Conservation (phyloP, 2,329 filamentous ascomycete species). For the Colletotrichum sp. region DNA sequence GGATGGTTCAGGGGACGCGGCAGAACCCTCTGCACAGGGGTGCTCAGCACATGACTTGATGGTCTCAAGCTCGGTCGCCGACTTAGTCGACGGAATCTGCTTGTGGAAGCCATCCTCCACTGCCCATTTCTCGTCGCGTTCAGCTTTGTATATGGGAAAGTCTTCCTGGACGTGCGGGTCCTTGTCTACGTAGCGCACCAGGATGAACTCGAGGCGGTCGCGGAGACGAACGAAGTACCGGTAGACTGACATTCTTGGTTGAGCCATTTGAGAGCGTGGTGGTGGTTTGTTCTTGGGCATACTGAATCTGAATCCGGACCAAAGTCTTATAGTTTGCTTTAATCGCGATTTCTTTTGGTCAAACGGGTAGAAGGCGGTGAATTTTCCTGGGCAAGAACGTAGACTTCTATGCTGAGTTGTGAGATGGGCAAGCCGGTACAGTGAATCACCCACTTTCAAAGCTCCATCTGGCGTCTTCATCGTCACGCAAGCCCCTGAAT, state of each 20-base stretch:
- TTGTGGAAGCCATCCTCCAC: neutral
- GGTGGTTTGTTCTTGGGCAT: neutral
- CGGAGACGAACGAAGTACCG: slow-evolving; percentile 8
- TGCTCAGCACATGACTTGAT: neutral
- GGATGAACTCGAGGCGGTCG: slow-evolving; percentile 12
- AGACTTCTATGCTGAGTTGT: neutral
- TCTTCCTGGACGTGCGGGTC: neutral
- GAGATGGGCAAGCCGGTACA: neutral
- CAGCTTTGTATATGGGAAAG: neutral
- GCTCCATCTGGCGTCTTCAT: neutral
- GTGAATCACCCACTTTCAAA: neutral
- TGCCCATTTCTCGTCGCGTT: neutral
- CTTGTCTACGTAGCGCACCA: slow-evolving; percentile 2
- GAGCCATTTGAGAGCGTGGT: neutral
- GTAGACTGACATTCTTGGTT: neutral
- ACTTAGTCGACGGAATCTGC: neutral
- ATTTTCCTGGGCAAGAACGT: neutral
- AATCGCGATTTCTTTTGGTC: neutral
- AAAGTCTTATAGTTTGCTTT: neutral
- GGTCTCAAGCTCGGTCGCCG: neutral
- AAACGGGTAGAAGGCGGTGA: neutral
- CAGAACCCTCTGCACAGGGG: rapidly evolving
- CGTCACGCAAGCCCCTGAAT: slow-evolving; percentile 2
- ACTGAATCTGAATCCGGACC: neutral
- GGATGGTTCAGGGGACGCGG: neutral